Evolutionary conservation across 768 basidiomycete species (phyloP).

Genomic region (Phaeolepiota aurea): DNA sequence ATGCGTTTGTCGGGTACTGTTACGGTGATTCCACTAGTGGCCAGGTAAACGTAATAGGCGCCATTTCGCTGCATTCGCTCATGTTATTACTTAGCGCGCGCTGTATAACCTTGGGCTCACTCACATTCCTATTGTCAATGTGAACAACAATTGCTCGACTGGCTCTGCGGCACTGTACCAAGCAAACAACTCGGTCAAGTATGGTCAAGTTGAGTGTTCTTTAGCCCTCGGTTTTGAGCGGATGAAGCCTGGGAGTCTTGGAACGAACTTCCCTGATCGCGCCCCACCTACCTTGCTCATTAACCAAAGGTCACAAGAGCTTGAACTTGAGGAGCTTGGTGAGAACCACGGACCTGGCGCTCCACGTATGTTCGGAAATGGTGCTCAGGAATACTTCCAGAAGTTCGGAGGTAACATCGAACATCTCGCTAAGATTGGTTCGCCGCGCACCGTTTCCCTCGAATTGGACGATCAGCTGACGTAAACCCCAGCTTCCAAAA

Average conservation of each 20-base stretch:
- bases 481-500: conserved; percentile 56
- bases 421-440: conserved; percentile 74
- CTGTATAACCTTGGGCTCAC: conserved; percentile 82
- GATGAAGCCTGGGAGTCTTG: conserved; percentile 69
- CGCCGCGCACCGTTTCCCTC: conserved; percentile 7
- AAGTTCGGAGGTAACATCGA: conserved; percentile 63
- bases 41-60: conserved; percentile 50
- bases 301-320: conserved; percentile 28
- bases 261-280: conserved; percentile 54
- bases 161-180: conserved; percentile 73
- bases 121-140: conserved; percentile 76
- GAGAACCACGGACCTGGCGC: conserved; percentile 62
- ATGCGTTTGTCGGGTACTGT: conserved; percentile 70
- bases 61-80: neutral
- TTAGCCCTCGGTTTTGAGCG: conserved; percentile 84
- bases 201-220: conserved; percentile 62
- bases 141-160: conserved; percentile 85
- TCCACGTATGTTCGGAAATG: conserved; percentile 71
- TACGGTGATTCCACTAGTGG: conserved; percentile 77
- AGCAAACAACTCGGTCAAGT: conserved; percentile 63
- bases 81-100: conserved; percentile 46
- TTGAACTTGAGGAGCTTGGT: conserved; percentile 44
- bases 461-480: conserved; percentile 1
- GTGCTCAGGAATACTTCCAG: conserved; percentile 67
- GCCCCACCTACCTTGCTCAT: conserved; percentile 41